Evolutionary conservation across 2,329 filamentous ascomycete species (phyloP).

Genomic region (Botrytis galanthina): DNA sequence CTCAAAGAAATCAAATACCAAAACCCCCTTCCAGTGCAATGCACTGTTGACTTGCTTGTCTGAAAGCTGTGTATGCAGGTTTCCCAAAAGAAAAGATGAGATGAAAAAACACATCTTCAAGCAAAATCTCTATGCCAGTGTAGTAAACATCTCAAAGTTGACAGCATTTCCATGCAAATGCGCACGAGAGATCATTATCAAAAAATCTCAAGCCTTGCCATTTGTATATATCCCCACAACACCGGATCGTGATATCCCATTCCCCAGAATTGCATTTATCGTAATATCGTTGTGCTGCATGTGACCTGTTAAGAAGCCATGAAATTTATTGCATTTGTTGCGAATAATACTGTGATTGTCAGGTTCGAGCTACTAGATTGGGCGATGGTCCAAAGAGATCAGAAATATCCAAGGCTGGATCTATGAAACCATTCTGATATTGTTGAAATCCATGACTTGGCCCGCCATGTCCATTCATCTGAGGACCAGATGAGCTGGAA

Average conservation of each 20-base stretch:
- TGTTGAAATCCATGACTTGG: slow-evolving; percentile 7
- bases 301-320: not conserved
- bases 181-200: not conserved
- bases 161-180: not conserved
- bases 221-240: not conserved
- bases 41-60: not conserved
- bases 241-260: slow-evolving; percentile 11
- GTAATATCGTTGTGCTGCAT: slow-evolving; percentile 9
- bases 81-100: slow-evolving; percentile 5
- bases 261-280: slow-evolving; percentile 11
- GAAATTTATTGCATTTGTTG: slow-evolving; percentile 10
- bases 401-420: slow-evolving; percentile 16
- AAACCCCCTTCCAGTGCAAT: not conserved
- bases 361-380: slow-evolving; percentile 13
- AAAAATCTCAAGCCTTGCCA: not conserved
- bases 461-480: slow-evolving; percentile 14
- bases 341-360: not conserved
- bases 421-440: slow-evolving; percentile 19
- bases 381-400: slow-evolving; percentile 17
- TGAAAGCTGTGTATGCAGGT: slow-evolving; percentile 2
- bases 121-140: slow-evolving; percentile 5
- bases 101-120: slow-evolving; percentile 6
- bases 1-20: slow-evolving; percentile 6
- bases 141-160: slow-evolving; percentile 11
- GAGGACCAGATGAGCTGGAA: slow-evolving; percentile 1